These are phyloP conservation scores for Vaccinium corymbosum DNA, from an alignment of 148 eudicot genomes.

Conservation along the genomic window DNA sequence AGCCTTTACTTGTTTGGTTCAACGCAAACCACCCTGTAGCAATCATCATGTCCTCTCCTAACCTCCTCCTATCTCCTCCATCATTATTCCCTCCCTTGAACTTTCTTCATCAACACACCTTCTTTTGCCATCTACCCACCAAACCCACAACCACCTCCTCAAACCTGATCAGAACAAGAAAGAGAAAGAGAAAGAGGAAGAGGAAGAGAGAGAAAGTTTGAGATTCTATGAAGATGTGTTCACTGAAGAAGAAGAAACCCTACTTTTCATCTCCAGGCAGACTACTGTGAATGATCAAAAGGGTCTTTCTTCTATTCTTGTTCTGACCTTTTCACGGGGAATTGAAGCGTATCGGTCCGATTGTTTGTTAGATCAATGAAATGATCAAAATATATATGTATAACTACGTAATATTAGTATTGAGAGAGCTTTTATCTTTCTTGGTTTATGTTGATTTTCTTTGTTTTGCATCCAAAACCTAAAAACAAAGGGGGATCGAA, in stretches of 20 bases:
- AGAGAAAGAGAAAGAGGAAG: conserved; percentile 18
- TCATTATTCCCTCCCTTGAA: conserved; percentile 29
- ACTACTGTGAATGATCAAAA: background rate
- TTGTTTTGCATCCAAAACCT: conserved; percentile 14
- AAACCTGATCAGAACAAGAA: conserved; percentile 16
- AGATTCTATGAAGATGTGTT: conserved; percentile 17
- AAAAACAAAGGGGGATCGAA: background rate
- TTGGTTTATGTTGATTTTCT: background rate
- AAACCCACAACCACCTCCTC: conserved; percentile 16
- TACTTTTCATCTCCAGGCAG: conserved; percentile 16
- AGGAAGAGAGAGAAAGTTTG: background rate
- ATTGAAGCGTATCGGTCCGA: conserved; percentile 46
- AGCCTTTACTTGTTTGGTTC: conserved; percentile 10
- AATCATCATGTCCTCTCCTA: conserved; percentile 36
- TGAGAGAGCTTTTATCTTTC: background rate
- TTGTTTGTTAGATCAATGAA: conserved; percentile 29
- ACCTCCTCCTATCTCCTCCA: conserved; percentile 15
- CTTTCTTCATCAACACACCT: conserved; percentile 24
- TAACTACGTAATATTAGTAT: background rate
- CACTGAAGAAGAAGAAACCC: conserved; percentile 37
- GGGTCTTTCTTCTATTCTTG: background rate
- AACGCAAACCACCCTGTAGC: conserved; percentile 14
- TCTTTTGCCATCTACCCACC: conserved; percentile 13
- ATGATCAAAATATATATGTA: background rate
- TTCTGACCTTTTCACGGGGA: conserved; percentile 24